Evolutionary conservation across 148 eudicot genomes (phyloP), one percentile per base, ranked within the genome.

Genomic region (Vaccinium corymbosum): DNA sequence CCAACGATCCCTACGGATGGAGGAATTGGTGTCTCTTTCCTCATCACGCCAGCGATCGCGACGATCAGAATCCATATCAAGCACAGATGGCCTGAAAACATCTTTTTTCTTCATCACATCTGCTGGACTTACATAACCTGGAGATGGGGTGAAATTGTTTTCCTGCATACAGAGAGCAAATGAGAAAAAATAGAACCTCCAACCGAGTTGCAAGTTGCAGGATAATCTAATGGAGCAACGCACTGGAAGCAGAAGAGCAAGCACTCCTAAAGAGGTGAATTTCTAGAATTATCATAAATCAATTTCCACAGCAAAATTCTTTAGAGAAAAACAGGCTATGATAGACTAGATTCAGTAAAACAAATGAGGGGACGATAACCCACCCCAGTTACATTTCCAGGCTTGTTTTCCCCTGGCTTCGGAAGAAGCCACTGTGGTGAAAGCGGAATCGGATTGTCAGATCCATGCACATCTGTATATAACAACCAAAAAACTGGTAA

Each of bases 41-140:
- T 97, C 99, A 78, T 97, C 99, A 81, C 93, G 99, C 99, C 99
- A 97, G 76, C 90, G 92, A 11, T 95, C 99, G 73, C 96, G 95
- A 22, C 95, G 94, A 82, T 90, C 90, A 16, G 95, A 85, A 72
- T 96, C 98, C 89, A 84, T 87, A 81, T 93, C 95, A 78, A 92
- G 93, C 86, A 94, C 91, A 64, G 96, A 89, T 82, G 98, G 99
- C 85, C 98, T 87, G 85, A 93, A 95, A 70, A 94, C 95, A 88
- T 95, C 95, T 76, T 94, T 94, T 82, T 91, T 97, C 91, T 93
- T 95, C 76, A 75, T 62, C 61, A 74, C 51, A 86, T 90, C 92
- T 53, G 84, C 52, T 81, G 83, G 93, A 88, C 62, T 92, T 62
- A 75, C 85, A 83, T 52, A 84, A 57, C 88, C 93, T 49, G 92